Evolutionary conservation across 164 flowering plant species (phyloP).

Genomic region (Tetrastigma voinierianum): DNA sequence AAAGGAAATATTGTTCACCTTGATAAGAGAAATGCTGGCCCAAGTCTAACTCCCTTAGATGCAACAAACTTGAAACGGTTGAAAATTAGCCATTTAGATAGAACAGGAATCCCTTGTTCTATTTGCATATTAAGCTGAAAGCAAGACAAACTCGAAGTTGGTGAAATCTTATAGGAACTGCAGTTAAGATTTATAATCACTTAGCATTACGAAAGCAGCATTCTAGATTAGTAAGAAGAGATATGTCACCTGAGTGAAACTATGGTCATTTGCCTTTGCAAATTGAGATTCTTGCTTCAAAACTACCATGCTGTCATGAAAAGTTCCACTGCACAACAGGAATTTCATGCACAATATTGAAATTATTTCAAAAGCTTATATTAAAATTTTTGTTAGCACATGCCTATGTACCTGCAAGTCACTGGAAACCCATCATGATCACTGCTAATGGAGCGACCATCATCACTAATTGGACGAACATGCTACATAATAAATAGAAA

Average conservation of each 20-base stretch:
- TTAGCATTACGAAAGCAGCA: background rate
- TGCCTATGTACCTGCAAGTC: conserved; percentile 74
- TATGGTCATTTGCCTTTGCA: conserved; percentile 63
- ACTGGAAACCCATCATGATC: conserved; percentile 87
- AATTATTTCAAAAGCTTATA: conserved; percentile 2
- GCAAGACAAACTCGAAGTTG: conserved; percentile 9
- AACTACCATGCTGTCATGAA: conserved; percentile 83
- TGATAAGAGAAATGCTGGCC: conserved; percentile 78
- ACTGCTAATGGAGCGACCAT: conserved; percentile 70
- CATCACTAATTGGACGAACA: conserved; percentile 68
- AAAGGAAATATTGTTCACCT: conserved; percentile 42
- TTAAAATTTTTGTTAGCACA: background rate
- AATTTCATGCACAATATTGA: background rate
- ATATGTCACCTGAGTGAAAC: conserved; percentile 69
- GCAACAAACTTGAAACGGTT: conserved; percentile 84
- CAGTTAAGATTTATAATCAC: background rate
- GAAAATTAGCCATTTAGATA: conserved; percentile 84
- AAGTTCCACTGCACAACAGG: conserved; percentile 59
- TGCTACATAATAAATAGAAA: conserved; percentile 46
- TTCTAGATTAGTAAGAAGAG: background rate
- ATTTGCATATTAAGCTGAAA: conserved; percentile 80
- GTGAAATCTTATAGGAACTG: background rate
- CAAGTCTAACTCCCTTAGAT: conserved; percentile 76
- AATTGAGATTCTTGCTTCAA: conserved; percentile 85
- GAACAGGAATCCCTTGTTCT: conserved; percentile 91